phyloP scores from a whole-genome alignment of 306 rosid species.

The Prunus davidiana region DNA sequence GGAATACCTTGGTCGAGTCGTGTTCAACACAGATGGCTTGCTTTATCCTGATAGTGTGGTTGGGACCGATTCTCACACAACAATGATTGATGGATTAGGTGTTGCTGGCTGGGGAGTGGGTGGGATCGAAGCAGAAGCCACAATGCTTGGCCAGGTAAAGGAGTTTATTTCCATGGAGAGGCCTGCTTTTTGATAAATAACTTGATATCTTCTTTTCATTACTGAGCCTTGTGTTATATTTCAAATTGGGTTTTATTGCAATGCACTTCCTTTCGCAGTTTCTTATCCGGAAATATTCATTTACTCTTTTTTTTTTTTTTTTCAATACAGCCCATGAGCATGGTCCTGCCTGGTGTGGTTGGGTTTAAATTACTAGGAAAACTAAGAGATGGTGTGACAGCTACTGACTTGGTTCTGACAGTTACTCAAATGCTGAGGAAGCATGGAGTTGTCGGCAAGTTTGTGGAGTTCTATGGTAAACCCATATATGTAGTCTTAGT shows the following conservation, averaged over 20 bases:
- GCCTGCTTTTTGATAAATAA: not conserved
- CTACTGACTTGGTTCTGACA: conserved; percentile 95
- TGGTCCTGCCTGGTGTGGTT: conserved; percentile 98
- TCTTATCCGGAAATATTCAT: conserved; percentile 12
- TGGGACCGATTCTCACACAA: conserved; percentile 96
- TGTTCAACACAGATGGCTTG: conserved; percentile 74
- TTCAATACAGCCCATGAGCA: conserved; percentile 92
- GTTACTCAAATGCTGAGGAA: conserved; percentile 94
- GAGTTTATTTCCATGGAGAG: not conserved
- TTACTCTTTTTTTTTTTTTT: not conserved
- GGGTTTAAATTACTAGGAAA: conserved; percentile 85
- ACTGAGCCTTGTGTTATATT: not conserved
- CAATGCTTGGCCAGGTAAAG: conserved; percentile 96
- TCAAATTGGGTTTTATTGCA: not conserved
- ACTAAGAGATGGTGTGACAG: conserved; percentile 85
- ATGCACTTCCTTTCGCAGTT: conserved; percentile 2
- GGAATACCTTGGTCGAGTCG: conserved; percentile 94
- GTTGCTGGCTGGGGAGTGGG: conserved; percentile 99
- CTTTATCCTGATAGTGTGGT: conserved; percentile 96
- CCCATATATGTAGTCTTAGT: conserved; percentile 2
- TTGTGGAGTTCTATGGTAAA: conserved; percentile 92
- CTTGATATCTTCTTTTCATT: not conserved
- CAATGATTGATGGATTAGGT: conserved; percentile 98
- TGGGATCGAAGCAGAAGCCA: conserved; percentile 97
- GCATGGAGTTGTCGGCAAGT: conserved; percentile 97